Percentiles rank a stretch among this genome's conserved stretches.
phyloP scores from a whole-genome alignment of 768 basidiomycete genomes.

The Agrocybe pediades region DNA sequence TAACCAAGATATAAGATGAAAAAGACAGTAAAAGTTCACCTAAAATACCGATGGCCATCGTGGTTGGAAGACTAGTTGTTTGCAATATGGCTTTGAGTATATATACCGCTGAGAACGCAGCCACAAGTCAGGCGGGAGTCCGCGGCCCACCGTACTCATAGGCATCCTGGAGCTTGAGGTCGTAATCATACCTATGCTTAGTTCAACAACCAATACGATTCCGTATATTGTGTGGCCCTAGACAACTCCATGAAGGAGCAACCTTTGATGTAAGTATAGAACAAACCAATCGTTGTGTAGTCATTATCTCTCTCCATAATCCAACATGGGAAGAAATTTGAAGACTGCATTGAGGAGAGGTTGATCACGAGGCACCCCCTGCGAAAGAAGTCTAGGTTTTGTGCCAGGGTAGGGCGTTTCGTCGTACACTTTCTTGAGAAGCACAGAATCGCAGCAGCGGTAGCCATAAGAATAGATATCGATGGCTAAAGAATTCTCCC shows the following conservation, averaged over 20 bases:
- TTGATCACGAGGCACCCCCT: not conserved
- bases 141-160: not conserved
- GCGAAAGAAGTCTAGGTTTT: not conserved
- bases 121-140: not conserved
- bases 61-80: not conserved
- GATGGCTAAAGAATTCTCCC: not conserved
- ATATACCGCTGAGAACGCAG: not conserved
- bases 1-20: not conserved
- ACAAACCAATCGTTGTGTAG: not conserved
- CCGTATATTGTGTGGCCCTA: not conserved
- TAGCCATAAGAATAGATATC: not conserved
- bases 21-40: conserved; percentile 20
- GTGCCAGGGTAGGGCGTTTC: not conserved
- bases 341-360: not conserved
- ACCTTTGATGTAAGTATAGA: not conserved
- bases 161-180: not conserved
- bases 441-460: not conserved
- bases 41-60: conserved; percentile 39
- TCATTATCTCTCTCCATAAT: not conserved
- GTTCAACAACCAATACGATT: not conserved
- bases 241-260: not conserved
- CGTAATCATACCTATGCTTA: too few relatives aligned
- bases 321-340: not conserved
- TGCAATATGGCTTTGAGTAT: not conserved
- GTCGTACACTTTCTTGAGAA: not conserved